Percentiles rank a stretch among this genome's conserved stretches.
These are phyloP conservation scores for Candida dajiaensis DNA, from an alignment of 805 yeast genomes.

Conservation along the genomic window DNA sequence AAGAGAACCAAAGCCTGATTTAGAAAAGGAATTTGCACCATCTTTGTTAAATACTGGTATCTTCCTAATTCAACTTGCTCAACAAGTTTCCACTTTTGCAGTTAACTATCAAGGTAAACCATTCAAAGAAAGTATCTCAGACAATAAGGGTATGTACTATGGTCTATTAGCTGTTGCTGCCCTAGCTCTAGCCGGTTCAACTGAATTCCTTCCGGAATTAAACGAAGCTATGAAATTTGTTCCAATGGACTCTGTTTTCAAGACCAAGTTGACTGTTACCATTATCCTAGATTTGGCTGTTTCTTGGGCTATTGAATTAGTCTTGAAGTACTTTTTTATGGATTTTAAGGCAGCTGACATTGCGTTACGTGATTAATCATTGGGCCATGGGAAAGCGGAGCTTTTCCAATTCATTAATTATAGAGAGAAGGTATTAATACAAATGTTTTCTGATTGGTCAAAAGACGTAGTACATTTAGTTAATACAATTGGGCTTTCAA, in stretches of 20 bases:
- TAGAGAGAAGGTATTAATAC: neutral
- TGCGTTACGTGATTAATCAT: constrained; percentile 37
- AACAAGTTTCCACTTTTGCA: constrained; percentile 96
- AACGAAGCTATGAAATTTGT: constrained; percentile 91
- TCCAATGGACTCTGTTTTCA: constrained; percentile 72
- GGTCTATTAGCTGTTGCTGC: constrained; percentile 89
- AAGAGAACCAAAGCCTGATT: constrained; percentile 82
- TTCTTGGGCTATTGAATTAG: constrained; percentile 71
- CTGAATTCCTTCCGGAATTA: constrained; percentile 91
- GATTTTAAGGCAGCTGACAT: constrained; percentile 91
- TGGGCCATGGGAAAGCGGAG: neutral
- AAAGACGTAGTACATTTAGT: neutral
- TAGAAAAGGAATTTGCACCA: constrained; percentile 84
- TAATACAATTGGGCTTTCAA: constrained; percentile 5
- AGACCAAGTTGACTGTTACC: constrained; percentile 65
- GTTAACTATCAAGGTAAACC: constrained; percentile 97
- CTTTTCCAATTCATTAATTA: neutral
- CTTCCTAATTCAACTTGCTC: constrained; percentile 88
- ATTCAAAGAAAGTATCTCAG: constrained; percentile 83
- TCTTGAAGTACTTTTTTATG: constrained; percentile 81
- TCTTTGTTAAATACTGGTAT: constrained; percentile 94
- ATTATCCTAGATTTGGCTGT: constrained; percentile 72
- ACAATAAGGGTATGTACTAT: constrained; percentile 94
- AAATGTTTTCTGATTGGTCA: neutral
- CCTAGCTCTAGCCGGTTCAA: constrained; percentile 84